Evolutionary conservation across 2,329 filamentous ascomycete species (phyloP).

Genomic region (Aspergillus vadensis): DNA sequence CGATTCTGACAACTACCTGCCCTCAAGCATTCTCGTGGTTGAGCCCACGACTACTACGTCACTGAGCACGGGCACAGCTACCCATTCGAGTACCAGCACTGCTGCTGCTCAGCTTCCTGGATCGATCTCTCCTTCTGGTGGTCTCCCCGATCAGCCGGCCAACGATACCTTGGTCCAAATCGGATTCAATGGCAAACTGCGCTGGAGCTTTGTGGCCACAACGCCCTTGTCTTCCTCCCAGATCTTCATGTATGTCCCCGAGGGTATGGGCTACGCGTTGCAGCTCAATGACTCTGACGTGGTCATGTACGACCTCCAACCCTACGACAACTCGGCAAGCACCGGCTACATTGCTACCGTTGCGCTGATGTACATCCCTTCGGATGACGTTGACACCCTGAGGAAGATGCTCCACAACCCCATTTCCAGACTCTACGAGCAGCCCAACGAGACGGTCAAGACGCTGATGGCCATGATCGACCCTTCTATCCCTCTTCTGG

Average conservation of each 20-base stretch:
- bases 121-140: conserved; percentile 71
- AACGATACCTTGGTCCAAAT: conserved; percentile 77
- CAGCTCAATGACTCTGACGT: conserved; percentile 51
- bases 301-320: conserved; percentile 70
- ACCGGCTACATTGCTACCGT: conserved; percentile 81
- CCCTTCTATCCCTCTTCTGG: conserved; percentile 71
- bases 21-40: conserved; percentile 32
- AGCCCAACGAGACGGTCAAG: conserved; percentile 64
- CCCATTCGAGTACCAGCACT: conserved; percentile 44
- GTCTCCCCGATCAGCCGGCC: conserved; percentile 57
- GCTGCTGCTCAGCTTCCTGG: conserved; percentile 68
- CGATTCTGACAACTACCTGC: conserved; percentile 26
- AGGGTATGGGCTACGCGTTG: conserved; percentile 69
- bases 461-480: conserved; percentile 82
- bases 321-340: conserved; percentile 67
- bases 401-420: conserved; percentile 70
- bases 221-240: conserved; percentile 75
- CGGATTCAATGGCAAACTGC: conserved; percentile 77
- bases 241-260: conserved; percentile 77
- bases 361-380: conserved; percentile 75
- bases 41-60: conserved; percentile 32
- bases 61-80: conserved; percentile 24
- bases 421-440: conserved; percentile 73
- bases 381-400: conserved; percentile 67
- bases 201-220: conserved; percentile 78